phyloP scores from a whole-genome alignment of 805 yeast genomes.

The Saturnispora serradocipensis region DNA sequence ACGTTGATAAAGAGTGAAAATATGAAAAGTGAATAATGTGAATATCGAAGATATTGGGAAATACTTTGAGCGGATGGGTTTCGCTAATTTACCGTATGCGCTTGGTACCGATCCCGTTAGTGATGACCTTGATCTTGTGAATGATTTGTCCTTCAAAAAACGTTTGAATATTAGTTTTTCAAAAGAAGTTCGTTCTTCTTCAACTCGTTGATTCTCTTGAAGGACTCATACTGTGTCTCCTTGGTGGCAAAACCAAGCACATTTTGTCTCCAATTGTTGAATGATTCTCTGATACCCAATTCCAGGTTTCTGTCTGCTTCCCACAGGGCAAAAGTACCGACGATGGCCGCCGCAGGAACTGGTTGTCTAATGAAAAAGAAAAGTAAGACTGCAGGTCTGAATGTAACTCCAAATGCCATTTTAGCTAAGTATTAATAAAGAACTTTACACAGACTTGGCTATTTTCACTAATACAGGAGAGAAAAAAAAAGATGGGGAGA shows the following conservation, averaged over 20 bases:
- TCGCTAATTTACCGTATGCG: too few species aligned
- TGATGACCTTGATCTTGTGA: not conserved
- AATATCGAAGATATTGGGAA: too few species aligned
- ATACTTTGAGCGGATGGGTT: too few species aligned
- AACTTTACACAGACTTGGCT: not conserved
- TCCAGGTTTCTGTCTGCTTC: slow-evolving; percentile 28
- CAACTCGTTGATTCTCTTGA: slow-evolving; percentile 25
- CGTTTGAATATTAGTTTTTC: slow-evolving; percentile 4
- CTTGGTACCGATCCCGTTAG: too few species aligned
- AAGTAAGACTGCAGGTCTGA: slow-evolving; percentile 30
- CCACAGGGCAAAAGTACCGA: slow-evolving; percentile 28
- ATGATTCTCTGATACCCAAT: slow-evolving; percentile 24
- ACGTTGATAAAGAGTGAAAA: not conserved
- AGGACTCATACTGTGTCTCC: slow-evolving; percentile 22
- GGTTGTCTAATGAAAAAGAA: slow-evolving; percentile 32
- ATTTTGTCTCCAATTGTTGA: slow-evolving; percentile 22
- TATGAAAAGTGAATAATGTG: not conserved
- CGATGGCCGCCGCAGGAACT: slow-evolving; percentile 27
- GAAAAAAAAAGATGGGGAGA: not conserved
- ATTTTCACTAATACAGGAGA: not conserved
- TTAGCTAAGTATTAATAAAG: not conserved
- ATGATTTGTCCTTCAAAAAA: not conserved
- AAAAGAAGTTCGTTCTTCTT: slow-evolving; percentile 21
- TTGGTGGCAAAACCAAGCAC: slow-evolving; percentile 28
- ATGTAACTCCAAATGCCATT: slow-evolving; percentile 22